Evolutionary conservation across 2,329 filamentous ascomycete species (phyloP).

Genomic region (Fusarium poae): DNA sequence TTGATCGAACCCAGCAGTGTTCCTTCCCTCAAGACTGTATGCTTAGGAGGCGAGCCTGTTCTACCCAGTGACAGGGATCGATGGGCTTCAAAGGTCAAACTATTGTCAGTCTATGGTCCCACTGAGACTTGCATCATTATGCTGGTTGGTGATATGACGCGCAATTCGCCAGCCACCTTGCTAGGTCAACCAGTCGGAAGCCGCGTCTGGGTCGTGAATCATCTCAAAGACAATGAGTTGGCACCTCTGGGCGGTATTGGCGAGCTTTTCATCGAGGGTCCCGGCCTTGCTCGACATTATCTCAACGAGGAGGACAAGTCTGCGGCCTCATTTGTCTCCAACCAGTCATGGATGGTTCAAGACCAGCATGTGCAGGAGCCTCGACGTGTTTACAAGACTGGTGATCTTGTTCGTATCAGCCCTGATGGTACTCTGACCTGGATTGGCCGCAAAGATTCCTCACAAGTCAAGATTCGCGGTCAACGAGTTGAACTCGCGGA

Average conservation of each 20-base stretch:
- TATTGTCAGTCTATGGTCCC: background rate
- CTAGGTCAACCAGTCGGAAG: background rate
- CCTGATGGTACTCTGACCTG: background rate
- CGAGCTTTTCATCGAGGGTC: background rate
- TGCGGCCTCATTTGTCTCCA: background rate
- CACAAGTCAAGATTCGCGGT: constrained; percentile 2
- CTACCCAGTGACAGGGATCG: background rate
- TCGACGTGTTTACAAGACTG: background rate
- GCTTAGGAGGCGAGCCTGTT: background rate
- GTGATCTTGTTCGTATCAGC: background rate
- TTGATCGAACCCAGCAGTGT: background rate
- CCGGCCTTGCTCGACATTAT: background rate
- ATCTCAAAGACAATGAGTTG: background rate
- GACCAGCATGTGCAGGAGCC: background rate
- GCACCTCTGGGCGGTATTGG: background rate
- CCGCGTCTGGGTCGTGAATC: background rate
- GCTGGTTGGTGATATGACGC: background rate
- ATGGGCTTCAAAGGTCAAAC: background rate
- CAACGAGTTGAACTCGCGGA: constrained; percentile 2
- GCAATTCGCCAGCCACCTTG: background rate
- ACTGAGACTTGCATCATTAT: background rate
- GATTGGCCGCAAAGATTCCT: background rate
- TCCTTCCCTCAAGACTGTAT: background rate
- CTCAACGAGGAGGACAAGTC: background rate
- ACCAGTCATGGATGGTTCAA: background rate